phyloP scores from a whole-genome alignment of 148 eudicot genomes.

The Chenopodium quinoa region DNA sequence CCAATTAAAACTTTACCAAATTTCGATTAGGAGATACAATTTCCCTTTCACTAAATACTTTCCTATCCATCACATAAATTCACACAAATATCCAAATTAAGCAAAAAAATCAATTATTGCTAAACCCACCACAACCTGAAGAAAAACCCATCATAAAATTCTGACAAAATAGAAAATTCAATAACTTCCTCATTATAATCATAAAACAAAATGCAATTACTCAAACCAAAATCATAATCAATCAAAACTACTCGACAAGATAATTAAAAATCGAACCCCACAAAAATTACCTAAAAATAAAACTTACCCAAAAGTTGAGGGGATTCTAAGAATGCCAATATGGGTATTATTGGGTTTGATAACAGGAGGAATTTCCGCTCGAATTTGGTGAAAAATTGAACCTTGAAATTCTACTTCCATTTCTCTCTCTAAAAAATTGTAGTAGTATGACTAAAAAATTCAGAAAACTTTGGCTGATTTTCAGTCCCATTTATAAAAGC shows the following conservation, averaged over 20 bases:
- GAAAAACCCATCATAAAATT: neutral
- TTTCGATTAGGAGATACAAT: neutral
- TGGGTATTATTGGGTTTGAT: slow-evolving; percentile 16
- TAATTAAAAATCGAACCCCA: neutral
- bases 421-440: neutral
- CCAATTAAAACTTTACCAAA: too few species aligned
- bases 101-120: neutral
- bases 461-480: neutral
- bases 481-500: neutral
- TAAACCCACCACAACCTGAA: neutral
- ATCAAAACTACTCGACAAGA: neutral
- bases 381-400: slow-evolving; percentile 23
- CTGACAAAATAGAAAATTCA: neutral
- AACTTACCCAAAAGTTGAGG: slow-evolving; percentile 31
- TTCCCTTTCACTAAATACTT: neutral
- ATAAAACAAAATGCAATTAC: neutral
- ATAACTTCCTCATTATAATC: neutral
- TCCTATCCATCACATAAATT: neutral
- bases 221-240: neutral
- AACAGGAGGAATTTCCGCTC: slow-evolving; percentile 16
- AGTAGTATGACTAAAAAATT: neutral
- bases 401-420: slow-evolving; percentile 31
- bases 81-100: neutral
- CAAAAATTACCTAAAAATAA: neutral
- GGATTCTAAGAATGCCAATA: slow-evolving; percentile 10